Evolutionary conservation across 306 rosid species (phyloP), one percentile per base, ranked within the genome.

Genomic region (Amphicarpaea edgeworthii): DNA sequence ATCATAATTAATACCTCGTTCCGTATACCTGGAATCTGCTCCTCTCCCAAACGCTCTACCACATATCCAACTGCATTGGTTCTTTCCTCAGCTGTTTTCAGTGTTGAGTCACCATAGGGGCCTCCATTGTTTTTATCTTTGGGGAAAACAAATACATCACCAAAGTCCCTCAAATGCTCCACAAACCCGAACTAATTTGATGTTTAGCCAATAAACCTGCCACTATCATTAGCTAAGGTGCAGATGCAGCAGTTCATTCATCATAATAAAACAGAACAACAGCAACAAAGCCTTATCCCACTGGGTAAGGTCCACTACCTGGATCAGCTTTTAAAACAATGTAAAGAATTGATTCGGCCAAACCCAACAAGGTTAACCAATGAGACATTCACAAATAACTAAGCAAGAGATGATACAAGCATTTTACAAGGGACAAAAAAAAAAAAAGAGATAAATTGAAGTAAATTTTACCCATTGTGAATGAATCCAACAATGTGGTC

Each of bases 1-100:
- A 37, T 45, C 21, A 53, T 54, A 72, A 80, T 8, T 46, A 79
- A 83, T 90, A 94, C 98, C 98, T 94, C 98, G 17, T 91, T 88
- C 59, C 97, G 85, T 82, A 86, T 86, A 81, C 94, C 96, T 40
- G 97, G 97, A 84, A 94, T 86, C 76, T 55, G 34, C 81, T 87
- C 88, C 81, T 88, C 88, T 59, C 93, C 97, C 84, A 94, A 87
- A 79, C 79, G 50, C 68, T 85, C 74, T 17, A 91, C 24, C 10
- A 91, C 97, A 70, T 85, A 70, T 46, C 89, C 96, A 40, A 94
- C 80, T 5, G 91, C 97, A 5, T 24, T 73, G 38, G 98, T 91
- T 80, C 94, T 87, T 74, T 88, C 90, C 40, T 87, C 87, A 0
- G 88, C 79, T 24, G 90, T 83, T 77, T 75, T 79, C 74, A 94